Conservation (phyloP, 139 green algal genomes). For the Picochlorum sp. region DNA sequence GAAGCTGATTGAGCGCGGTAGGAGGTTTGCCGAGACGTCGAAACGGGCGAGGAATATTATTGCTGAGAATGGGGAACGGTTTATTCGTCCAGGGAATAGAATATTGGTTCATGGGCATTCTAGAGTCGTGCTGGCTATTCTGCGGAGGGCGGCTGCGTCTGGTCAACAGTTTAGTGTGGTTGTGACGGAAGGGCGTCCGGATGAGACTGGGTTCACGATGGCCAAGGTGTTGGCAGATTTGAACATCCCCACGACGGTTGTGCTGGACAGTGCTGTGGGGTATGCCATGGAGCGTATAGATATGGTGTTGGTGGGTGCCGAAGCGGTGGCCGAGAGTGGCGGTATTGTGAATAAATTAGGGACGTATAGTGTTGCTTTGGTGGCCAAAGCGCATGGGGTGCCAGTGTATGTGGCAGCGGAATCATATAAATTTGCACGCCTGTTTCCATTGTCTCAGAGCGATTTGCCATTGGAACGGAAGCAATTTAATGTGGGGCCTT, state of each 20-base stretch:
- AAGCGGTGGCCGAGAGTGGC: conserved; percentile 91
- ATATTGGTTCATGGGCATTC: conserved; percentile 88
- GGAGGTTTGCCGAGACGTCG: conserved; percentile 63
- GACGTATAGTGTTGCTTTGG: conserved; percentile 47
- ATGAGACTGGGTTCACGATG: conserved; percentile 72
- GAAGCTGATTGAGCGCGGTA: conserved; percentile 62
- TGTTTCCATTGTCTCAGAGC: conserved; percentile 62
- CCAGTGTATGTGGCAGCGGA: conserved; percentile 93
- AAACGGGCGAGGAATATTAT: conserved; percentile 69
- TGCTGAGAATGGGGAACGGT: conserved; percentile 75
- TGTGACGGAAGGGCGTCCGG: conserved; percentile 77
- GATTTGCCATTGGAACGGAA: conserved; percentile 78
- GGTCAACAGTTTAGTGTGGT: conserved; percentile 87
- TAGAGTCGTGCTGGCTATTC: conserved; percentile 73
- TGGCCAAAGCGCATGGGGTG: conserved; percentile 64
- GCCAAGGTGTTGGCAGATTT: conserved; percentile 55
- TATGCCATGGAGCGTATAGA: conserved; percentile 75
- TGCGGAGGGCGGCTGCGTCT: conserved; percentile 52
- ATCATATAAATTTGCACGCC: conserved; percentile 86
- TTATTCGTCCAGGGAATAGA: conserved; percentile 62
- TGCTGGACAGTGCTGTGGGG: conserved; percentile 76
- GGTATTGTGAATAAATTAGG: conserved; percentile 95
- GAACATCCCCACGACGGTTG: conserved; percentile 66
- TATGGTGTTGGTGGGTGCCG: conserved; percentile 87
- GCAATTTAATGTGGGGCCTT: conserved; percentile 65